phyloP scores from a whole-genome alignment of 2,329 filamentous ascomycete species.

The Trichoderma cornu-damae region DNA sequence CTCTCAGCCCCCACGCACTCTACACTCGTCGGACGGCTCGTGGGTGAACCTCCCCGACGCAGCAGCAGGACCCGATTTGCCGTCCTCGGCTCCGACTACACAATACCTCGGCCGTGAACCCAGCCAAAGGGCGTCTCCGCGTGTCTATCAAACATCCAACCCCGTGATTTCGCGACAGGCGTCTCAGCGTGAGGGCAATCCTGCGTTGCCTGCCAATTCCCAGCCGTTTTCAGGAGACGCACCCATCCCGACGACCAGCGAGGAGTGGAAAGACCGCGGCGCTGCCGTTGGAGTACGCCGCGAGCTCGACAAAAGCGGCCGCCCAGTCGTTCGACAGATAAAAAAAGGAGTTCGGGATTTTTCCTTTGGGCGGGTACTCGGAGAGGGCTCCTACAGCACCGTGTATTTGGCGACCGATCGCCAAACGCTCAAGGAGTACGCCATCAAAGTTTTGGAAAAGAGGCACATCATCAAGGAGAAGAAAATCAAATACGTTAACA shows the following conservation, averaged over 20 bases:
- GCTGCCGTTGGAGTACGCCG: constrained; percentile 79
- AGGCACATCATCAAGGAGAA: constrained; percentile 99
- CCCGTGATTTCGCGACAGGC: constrained; percentile 65
- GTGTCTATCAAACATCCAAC: background rate
- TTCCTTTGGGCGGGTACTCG: constrained; percentile 81
- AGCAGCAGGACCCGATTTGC: constrained; percentile 39
- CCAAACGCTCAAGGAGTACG: constrained; percentile 91
- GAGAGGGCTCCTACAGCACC: constrained; percentile 96
- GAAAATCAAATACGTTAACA: constrained; percentile 99
- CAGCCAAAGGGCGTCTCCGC: constrained; percentile 47
- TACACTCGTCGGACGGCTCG: constrained; percentile 18
- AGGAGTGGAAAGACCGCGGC: constrained; percentile 94
- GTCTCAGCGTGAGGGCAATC: constrained; percentile 62
- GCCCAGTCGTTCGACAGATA: constrained; percentile 72
- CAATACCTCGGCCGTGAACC: constrained; percentile 57
- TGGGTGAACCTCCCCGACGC: constrained; percentile 19
- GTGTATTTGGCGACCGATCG: constrained; percentile 90
- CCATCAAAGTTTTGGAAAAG: constrained; percentile 97
- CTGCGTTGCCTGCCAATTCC: constrained; percentile 30
- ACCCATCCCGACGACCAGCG: constrained; percentile 56
- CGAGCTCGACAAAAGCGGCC: constrained; percentile 80
- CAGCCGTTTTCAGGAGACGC: constrained; percentile 37
- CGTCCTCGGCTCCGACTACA: constrained; percentile 34
- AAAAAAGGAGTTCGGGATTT: constrained; percentile 99
- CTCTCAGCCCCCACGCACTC: constrained; percentile 18